Conservation (phyloP, 202 grass and related monocot species). For the Dendrocalamus latiflorus region DNA sequence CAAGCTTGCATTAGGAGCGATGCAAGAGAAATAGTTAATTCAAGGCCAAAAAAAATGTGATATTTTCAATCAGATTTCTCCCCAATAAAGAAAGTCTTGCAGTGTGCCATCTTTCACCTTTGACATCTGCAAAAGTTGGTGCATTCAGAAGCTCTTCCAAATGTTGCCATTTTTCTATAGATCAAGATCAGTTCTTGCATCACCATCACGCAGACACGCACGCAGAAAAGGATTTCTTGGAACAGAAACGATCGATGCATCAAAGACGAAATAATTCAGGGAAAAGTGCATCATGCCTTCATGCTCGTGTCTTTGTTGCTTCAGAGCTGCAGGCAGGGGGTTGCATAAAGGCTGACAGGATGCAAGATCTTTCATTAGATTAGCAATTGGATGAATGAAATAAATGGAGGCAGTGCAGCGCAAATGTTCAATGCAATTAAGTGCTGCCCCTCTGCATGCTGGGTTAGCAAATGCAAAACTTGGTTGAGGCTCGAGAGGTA, state of each 20-base stretch:
- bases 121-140: constrained; percentile 7
- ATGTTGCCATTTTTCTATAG: constrained; percentile 19
- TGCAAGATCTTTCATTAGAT: constrained; percentile 19
- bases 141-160: background rate
- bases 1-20: background rate
- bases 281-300: constrained; percentile 16
- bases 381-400: constrained; percentile 12
- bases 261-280: constrained; percentile 36
- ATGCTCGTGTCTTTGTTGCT: constrained; percentile 26
- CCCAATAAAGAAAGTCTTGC: constrained; percentile 21
- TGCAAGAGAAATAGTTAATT: background rate
- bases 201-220: constrained; percentile 23
- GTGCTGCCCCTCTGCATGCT: constrained; percentile 9
- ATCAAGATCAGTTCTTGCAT: constrained; percentile 23
- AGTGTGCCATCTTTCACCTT: constrained; percentile 1
- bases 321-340: constrained; percentile 6
- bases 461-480: constrained; percentile 8
- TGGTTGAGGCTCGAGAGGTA: background rate
- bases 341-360: constrained; percentile 16
- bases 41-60: background rate
- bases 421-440: background rate
- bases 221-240: background rate
- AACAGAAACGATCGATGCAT: constrained; percentile 22
- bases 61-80: background rate
- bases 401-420: background rate